phyloP scores from a whole-genome alignment of 2,329 filamentous ascomycete species.

The Colletotrichum sublineola region DNA sequence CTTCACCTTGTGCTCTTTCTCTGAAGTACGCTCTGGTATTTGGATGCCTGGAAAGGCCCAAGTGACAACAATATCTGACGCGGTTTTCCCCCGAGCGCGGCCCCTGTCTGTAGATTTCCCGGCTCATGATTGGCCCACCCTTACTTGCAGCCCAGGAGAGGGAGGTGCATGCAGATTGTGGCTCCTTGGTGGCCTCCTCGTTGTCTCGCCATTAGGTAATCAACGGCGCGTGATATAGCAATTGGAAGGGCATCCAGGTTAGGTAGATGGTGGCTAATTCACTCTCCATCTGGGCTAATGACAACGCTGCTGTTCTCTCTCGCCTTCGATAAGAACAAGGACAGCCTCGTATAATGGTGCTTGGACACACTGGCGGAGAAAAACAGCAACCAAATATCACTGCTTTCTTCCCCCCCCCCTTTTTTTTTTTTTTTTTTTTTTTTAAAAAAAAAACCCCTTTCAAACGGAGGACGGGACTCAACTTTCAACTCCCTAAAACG shows the following conservation, averaged over 20 bases:
- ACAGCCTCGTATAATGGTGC: no score
- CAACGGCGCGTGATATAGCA: neutral
- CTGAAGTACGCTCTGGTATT: constrained; percentile 18
- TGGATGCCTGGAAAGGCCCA: constrained; percentile 11
- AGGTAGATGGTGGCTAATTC: no score
- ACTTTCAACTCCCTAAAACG: neutral
- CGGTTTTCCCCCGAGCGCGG: constrained; percentile 27
- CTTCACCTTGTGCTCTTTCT: neutral
- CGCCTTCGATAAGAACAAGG: neutral
- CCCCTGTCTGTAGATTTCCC: constrained; percentile 6
- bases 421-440: no score
- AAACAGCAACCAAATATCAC: neutral
- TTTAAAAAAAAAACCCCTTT: neutral
- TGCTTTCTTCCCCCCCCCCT: no score
- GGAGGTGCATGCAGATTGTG: neutral
- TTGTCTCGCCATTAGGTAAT: neutral
- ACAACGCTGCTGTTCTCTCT: neutral
- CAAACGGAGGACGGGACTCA: neutral
- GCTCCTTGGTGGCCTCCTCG: neutral
- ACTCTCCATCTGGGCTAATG: neutral
- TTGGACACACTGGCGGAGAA: neutral
- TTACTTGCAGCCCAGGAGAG: constrained; percentile 13
- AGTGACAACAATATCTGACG: constrained; percentile 25
- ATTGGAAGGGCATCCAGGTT: neutral
- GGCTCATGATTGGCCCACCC: constrained; percentile 20